Conservation (phyloP, 164 flowering plant genomes). For the Brasenia schreberi region DNA sequence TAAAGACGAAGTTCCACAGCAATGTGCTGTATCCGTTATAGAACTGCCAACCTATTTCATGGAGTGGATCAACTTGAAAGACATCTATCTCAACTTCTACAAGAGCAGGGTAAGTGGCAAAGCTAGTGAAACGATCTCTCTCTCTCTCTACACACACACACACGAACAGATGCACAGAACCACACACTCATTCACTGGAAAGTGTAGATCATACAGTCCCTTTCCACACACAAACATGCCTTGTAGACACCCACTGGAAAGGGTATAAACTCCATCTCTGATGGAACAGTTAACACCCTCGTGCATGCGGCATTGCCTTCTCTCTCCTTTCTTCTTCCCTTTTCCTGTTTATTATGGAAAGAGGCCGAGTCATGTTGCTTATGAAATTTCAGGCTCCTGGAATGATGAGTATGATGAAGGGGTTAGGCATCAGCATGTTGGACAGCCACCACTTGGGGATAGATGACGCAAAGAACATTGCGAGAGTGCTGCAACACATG, state of each 20-base stretch:
- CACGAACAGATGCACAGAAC: not conserved
- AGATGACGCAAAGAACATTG: slow-evolving; percentile 85
- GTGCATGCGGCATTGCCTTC: not conserved
- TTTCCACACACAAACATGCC: too few relatives aligned
- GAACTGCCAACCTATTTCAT: slow-evolving; percentile 66
- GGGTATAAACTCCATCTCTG: not conserved
- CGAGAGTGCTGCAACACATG: slow-evolving; percentile 74
- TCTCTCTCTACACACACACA: not conserved
- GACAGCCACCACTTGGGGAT: slow-evolving; percentile 98
- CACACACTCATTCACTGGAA: not conserved
- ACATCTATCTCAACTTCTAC: slow-evolving; percentile 76
- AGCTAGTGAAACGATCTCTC: not conserved
- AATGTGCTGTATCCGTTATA: slow-evolving; percentile 58
- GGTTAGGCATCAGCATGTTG: slow-evolving; percentile 39
- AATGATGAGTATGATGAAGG: slow-evolving; percentile 82
- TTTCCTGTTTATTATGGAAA: too few relatives aligned
- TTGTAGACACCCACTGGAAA: too few relatives aligned
- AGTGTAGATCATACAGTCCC: not conserved
- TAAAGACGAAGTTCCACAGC: slow-evolving; percentile 91
- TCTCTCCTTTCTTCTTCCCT: not conserved
- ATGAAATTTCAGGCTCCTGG: slow-evolving; percentile 61
- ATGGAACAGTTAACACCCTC: not conserved
- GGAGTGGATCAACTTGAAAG: slow-evolving; percentile 98
- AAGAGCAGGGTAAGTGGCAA: slow-evolving; percentile 41
- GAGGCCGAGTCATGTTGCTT: not conserved